phyloP scores from a whole-genome alignment of 2,329 filamentous ascomycete genomes.

The Coniochaeta ligniaria region DNA sequence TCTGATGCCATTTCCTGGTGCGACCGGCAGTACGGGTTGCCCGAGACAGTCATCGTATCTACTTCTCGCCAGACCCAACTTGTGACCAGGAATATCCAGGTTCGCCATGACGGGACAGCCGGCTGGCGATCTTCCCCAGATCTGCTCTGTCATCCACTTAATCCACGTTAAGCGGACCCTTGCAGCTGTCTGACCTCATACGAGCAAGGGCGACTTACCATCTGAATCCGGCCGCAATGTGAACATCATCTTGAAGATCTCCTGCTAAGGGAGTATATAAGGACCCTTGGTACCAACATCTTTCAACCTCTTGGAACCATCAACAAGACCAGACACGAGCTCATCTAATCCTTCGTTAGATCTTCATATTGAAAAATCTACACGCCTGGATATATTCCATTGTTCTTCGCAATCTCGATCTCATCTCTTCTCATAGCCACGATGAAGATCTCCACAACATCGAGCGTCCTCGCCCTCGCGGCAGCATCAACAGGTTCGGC shows the following conservation, averaged over 20 bases:
- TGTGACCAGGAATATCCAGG: not conserved
- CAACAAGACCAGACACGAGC: not conserved
- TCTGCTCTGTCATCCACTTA: not conserved
- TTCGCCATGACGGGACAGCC: not conserved
- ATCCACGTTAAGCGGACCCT: not conserved
- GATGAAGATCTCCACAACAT: not conserved
- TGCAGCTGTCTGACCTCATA: not conserved
- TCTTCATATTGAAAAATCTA: not conserved
- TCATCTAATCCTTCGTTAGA: not conserved
- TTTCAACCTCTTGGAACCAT: not conserved
- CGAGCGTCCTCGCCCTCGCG: constrained; percentile 20
- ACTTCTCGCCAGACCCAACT: no score
- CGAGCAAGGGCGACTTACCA: not conserved
- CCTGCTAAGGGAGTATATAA: not conserved
- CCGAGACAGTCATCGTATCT: not conserved
- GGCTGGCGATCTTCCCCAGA: not conserved
- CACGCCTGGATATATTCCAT: not conserved
- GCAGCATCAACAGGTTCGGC: constrained; percentile 16
- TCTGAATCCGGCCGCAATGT: not conserved
- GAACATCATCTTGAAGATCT: not conserved
- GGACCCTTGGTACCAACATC: not conserved
- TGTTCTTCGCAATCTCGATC: not conserved
- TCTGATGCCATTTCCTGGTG: not conserved
- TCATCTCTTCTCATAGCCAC: not conserved
- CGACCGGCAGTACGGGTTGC: not conserved